Conservation (phyloP, 768 basidiomycete species). For the Pisolithus marmoratus region DNA sequence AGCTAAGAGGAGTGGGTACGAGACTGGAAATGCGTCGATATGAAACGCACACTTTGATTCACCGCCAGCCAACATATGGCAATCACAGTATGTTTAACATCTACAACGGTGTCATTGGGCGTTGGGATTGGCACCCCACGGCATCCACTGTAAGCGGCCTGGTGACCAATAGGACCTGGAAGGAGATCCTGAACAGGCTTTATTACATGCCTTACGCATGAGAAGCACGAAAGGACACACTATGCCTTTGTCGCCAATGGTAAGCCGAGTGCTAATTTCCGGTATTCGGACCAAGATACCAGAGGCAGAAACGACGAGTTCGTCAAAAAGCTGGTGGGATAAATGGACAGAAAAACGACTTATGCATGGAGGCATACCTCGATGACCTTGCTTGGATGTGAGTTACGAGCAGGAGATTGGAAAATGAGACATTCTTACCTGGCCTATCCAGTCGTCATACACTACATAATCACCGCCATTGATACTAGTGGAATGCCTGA, state of each 20-base stretch:
- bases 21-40: background rate
- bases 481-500: slow-evolving; percentile 52
- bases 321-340: slow-evolving; percentile 67
- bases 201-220: slow-evolving; percentile 2
- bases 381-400: slow-evolving; percentile 46
- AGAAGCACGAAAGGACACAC: slow-evolving; percentile 36
- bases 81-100: slow-evolving; percentile 70
- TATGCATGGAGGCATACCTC: slow-evolving; percentile 47
- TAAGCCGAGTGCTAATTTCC: slow-evolving; percentile 70
- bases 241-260: slow-evolving; percentile 69
- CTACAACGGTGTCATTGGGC: slow-evolving; percentile 57
- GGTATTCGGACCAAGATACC: slow-evolving; percentile 66
- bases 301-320: slow-evolving; percentile 68
- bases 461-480: slow-evolving; percentile 80
- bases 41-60: slow-evolving; percentile 65
- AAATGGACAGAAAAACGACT: slow-evolving; percentile 6
- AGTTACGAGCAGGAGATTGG: slow-evolving; percentile 5
- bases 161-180: slow-evolving; percentile 45
- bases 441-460: slow-evolving; percentile 84
- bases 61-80: slow-evolving; percentile 84
- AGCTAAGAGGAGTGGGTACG: slow-evolving; percentile 40
- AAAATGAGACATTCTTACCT: slow-evolving; percentile 44
- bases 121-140: slow-evolving; percentile 39
- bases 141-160: slow-evolving; percentile 42
- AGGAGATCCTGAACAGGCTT: slow-evolving; percentile 53